Conservation (phyloP, 2,329 filamentous ascomycete genomes). For the Botrytis tulipae region DNA sequence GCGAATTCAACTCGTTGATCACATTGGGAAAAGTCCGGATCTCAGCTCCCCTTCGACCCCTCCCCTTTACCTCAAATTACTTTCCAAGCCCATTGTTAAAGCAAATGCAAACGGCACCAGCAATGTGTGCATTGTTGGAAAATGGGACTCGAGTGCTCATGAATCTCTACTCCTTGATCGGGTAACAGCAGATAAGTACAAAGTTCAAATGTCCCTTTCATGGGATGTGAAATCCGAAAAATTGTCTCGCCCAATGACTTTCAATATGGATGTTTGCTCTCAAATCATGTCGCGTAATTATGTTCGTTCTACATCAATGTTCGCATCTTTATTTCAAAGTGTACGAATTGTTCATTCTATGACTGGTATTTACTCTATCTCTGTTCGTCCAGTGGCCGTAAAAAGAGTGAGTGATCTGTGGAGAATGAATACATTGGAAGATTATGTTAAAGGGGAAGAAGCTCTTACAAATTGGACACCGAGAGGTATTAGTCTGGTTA, state of each 20-base stretch:
- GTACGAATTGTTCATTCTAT: conserved; percentile 84
- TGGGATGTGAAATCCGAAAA: conserved; percentile 86
- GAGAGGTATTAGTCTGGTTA: conserved; percentile 84
- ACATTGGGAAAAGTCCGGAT: conserved; percentile 80
- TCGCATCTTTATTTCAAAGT: conserved; percentile 82
- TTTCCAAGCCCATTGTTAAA: conserved; percentile 74
- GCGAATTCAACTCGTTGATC: conserved; percentile 78
- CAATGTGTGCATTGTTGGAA: conserved; percentile 80
- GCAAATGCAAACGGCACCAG: conserved; percentile 88
- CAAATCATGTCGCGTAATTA: conserved; percentile 84
- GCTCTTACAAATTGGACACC: conserved; percentile 81
- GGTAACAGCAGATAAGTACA: conserved; percentile 87
- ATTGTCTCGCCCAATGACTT: conserved; percentile 83
- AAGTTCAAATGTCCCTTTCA: conserved; percentile 79
- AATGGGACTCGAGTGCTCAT: conserved; percentile 96
- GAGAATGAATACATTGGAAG: conserved; percentile 91
- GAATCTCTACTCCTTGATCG: conserved; percentile 90
- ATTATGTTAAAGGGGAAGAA: conserved; percentile 97
- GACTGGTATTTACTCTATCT: conserved; percentile 81
- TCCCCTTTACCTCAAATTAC: conserved; percentile 74
- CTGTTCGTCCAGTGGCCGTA: conserved; percentile 82
- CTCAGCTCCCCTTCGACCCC: conserved; percentile 64
- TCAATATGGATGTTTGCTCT: conserved; percentile 74
- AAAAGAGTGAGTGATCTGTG: conserved; percentile 91
- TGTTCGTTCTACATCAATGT: conserved; percentile 81